Percentiles rank a stretch among this genome's conserved stretches.
Evolutionary conservation across 1,139 yeast species (phyloP).

Genomic region (Yamadazyma blattariae): DNA sequence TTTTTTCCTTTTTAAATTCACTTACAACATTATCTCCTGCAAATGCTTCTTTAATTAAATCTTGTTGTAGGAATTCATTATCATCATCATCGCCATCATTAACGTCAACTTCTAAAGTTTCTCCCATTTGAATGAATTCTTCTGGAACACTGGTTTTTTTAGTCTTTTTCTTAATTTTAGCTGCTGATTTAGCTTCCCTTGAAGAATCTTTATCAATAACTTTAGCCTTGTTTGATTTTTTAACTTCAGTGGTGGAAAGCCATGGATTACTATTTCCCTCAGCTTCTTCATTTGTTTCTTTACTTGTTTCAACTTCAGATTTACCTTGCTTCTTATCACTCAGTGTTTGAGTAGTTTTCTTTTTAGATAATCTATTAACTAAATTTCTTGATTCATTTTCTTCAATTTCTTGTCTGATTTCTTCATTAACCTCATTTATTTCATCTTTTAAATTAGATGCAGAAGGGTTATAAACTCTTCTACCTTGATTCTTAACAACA

Average conservation of each 20-base stretch:
- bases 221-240: constrained; percentile 52
- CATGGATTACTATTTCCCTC: constrained; percentile 60
- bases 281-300: not conserved
- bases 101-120: constrained; percentile 38
- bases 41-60: constrained; percentile 85
- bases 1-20: constrained; percentile 77
- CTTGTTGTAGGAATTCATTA: constrained; percentile 70
- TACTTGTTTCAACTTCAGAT: constrained; percentile 9
- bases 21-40: constrained; percentile 93
- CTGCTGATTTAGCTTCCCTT: constrained; percentile 50
- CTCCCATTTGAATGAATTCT: constrained; percentile 46
- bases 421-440: constrained; percentile 38
- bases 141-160: constrained; percentile 17
- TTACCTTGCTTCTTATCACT: constrained; percentile 15
- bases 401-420: constrained; percentile 47
- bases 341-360: constrained; percentile 5
- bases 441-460: constrained; percentile 46
- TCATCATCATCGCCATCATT: constrained; percentile 38
- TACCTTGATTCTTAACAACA: constrained; percentile 64
- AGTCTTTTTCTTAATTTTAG: constrained; percentile 47
- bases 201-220: constrained; percentile 60
- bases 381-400: constrained; percentile 54
- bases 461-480: constrained; percentile 80
- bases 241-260: constrained; percentile 46
- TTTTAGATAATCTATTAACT: constrained; percentile 32